Evolutionary conservation across 2,329 filamentous ascomycete species (phyloP).

Genomic region (Sarocladium kiliense): DNA sequence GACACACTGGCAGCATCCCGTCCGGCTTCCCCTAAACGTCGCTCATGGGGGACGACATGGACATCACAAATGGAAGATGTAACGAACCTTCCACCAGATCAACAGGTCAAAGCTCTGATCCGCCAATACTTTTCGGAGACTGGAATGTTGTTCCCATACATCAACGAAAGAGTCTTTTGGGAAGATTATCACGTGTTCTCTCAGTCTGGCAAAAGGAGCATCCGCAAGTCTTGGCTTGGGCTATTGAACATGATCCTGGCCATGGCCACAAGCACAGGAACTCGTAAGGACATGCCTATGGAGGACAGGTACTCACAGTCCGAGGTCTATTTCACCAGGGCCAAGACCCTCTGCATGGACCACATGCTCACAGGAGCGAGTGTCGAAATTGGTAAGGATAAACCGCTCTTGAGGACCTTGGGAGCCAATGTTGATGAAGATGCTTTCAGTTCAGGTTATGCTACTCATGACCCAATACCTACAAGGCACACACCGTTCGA

Average conservation of each 20-base stretch:
- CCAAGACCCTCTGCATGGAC: neutral
- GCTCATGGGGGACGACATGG: too few species aligned
- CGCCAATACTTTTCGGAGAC: neutral
- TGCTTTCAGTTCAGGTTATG: neutral
- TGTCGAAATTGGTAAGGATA: conserved; percentile 3
- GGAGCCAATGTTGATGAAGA: too few species aligned
- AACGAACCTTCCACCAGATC: neutral
- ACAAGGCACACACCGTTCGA: neutral
- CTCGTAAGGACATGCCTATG: neutral
- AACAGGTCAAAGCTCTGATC: neutral
- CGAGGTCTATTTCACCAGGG: neutral
- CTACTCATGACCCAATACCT: neutral
- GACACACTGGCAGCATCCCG: too few species aligned
- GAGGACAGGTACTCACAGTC: neutral
- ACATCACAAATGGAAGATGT: too few species aligned
- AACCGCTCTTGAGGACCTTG: too few species aligned
- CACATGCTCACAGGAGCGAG: neutral
- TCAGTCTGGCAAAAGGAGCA: neutral
- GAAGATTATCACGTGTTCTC: neutral
- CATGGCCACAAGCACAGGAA: neutral
- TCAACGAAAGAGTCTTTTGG: neutral
- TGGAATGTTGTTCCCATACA: neutral
- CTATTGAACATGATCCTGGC: neutral
- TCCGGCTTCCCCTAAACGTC: too few species aligned
- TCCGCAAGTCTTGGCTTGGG: neutral